These are phyloP conservation scores for Bisporella sp. DNA, from an alignment of 2,329 filamentous ascomycete species.

Conservation along the genomic window DNA sequence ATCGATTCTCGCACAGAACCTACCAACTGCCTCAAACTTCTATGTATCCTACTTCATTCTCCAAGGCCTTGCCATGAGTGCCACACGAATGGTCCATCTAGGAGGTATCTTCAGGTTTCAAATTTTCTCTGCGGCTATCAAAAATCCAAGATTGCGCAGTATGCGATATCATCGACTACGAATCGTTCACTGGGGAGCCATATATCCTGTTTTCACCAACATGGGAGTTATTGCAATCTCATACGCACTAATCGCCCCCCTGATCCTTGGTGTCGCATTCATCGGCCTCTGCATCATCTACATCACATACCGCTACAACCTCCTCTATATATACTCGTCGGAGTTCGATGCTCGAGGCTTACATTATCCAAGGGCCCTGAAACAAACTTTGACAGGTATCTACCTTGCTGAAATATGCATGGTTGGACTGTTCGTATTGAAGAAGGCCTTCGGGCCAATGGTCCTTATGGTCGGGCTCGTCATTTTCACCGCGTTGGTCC, in stretches of 20 bases:
- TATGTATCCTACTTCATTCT: constrained; percentile 63
- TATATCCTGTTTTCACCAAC: constrained; percentile 50
- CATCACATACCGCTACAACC: constrained; percentile 57
- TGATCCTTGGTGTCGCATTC: constrained; percentile 58
- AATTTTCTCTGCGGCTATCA: constrained; percentile 48
- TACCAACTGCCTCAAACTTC: constrained; percentile 59
- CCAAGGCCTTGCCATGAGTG: constrained; percentile 56
- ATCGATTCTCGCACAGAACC: constrained; percentile 43
- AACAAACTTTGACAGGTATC: constrained; percentile 56
- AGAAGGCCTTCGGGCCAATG: constrained; percentile 43
- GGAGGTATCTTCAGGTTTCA: constrained; percentile 49
- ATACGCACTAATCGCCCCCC: constrained; percentile 58
- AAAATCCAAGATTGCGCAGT: constrained; percentile 56
- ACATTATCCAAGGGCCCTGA: constrained; percentile 55
- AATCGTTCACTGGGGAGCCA: constrained; percentile 49
- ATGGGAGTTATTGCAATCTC: constrained; percentile 51
- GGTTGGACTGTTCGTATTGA: constrained; percentile 56
- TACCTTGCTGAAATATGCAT: constrained; percentile 57
- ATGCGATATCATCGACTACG: constrained; percentile 45
- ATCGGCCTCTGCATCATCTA: constrained; percentile 59
- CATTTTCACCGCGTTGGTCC: constrained; percentile 47
- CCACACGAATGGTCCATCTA: constrained; percentile 51
- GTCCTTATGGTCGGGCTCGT: constrained; percentile 51
- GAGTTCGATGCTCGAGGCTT: constrained; percentile 59
- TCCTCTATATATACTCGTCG: constrained; percentile 55